A percentile compares a stretch with the other conserved stretches of the same genome.
These are phyloP conservation scores for Thalia dealbata DNA, from an alignment of 176 grass and related monocot species.

Conservation along the genomic window DNA sequence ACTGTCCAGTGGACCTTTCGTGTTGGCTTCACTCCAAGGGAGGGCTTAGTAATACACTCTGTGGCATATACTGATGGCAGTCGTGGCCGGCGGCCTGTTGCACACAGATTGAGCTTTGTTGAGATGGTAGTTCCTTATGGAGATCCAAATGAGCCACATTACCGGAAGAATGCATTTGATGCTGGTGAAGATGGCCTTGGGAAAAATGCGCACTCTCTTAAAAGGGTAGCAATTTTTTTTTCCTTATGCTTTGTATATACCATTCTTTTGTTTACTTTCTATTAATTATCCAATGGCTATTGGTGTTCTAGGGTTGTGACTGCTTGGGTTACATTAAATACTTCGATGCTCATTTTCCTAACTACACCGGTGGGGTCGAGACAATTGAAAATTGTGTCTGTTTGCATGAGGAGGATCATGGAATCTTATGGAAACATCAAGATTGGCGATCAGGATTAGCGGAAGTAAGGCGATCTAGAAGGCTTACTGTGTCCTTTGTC, in stretches of 20 bases:
- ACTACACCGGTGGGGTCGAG: conserved; percentile 90
- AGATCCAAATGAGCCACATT: conserved; percentile 97
- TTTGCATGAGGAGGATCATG: conserved; percentile 98
- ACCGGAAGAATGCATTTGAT: conserved; percentile 99
- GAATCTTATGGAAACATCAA: conserved; percentile 99
- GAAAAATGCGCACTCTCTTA: conserved; percentile 98
- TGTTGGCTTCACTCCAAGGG: conserved; percentile 96
- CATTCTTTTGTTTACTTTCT: not conserved
- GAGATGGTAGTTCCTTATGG: conserved; percentile 99
- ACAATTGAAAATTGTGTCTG: conserved; percentile 99
- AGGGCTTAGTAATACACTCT: conserved; percentile 93
- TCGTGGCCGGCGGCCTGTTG: conserved; percentile 82
- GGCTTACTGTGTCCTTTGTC: conserved; percentile 94
- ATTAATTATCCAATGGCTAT: not conserved
- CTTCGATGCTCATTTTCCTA: conserved; percentile 99
- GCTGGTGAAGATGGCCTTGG: conserved; percentile 99
- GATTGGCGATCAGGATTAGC: conserved; percentile 98
- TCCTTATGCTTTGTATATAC: not conserved
- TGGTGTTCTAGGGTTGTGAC: conserved; percentile 71
- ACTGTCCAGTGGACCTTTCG: conserved; percentile 85
- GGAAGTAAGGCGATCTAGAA: conserved; percentile 95
- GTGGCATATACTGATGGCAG: conserved; percentile 94
- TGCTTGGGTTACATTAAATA: conserved; percentile 98
- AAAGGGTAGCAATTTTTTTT: conserved; percentile 41
- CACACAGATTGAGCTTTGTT: conserved; percentile 95